A percentile compares a stretch with the other conserved stretches of the same genome.
Evolutionary conservation across 257 asterid genomes (phyloP).

Genomic region (Solanum appendiculatum): DNA sequence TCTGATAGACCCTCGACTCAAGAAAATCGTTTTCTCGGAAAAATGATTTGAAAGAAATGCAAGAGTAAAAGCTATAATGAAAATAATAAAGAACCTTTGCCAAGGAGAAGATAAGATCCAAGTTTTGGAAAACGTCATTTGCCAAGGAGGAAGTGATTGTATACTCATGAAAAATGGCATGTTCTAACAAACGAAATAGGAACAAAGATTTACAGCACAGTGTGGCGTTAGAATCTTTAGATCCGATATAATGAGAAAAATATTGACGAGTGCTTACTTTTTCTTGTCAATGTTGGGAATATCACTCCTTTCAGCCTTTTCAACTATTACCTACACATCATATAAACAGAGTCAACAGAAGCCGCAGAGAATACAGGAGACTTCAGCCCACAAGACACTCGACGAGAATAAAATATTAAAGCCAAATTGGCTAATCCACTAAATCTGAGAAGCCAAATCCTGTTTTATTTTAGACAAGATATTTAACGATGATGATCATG

Average conservation of each 20-base stretch:
- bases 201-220: neutral
- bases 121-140: neutral
- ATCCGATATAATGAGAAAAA: neutral
- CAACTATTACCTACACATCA: slow-evolving; percentile 25
- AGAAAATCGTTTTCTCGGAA: neutral
- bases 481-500: neutral
- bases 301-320: slow-evolving; percentile 30
- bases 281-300: slow-evolving; percentile 38
- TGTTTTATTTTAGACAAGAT: neutral
- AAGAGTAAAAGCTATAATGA: neutral
- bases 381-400: neutral
- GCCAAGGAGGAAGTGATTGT: neutral
- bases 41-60: neutral
- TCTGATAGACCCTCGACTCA: neutral
- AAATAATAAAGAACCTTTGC: neutral
- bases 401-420: neutral
- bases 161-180: neutral
- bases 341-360: neutral
- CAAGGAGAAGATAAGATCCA: neutral
- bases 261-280: slow-evolving; percentile 12
- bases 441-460: neutral
- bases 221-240: neutral
- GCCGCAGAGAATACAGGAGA: neutral
- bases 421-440: neutral
- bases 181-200: neutral